Evolutionary conservation across 139 green algal genomes (phyloP).

Genomic region (Closterium sp.): DNA sequence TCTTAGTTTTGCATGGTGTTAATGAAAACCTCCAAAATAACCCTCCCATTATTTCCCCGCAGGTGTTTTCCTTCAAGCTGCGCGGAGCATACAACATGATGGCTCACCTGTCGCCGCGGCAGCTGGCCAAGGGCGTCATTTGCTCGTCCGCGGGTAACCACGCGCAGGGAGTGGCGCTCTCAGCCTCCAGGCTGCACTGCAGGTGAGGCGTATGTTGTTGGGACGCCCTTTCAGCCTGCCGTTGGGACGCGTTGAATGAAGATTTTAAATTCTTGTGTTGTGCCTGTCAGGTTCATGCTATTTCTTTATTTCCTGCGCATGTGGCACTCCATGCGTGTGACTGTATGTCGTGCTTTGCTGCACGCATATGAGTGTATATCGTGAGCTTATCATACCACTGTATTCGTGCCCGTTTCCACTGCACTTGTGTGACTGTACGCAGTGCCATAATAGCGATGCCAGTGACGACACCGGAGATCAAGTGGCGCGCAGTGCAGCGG

Average conservation of each 20-base stretch:
- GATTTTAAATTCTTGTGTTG: no score
- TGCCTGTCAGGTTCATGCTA: no score
- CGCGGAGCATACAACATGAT: conserved; percentile 91
- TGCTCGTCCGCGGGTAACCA: conserved; percentile 92
- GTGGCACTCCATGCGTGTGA: no score
- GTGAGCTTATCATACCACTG: no score
- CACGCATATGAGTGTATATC: no score
- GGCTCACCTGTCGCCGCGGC: conserved; percentile 72
- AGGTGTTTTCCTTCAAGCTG: conserved; percentile 91
- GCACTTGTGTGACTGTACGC: not conserved
- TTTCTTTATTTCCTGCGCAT: no score
- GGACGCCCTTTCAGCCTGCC: no score
- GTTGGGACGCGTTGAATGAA: no score
- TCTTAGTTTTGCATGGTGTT: no score
- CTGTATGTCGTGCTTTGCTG: no score
- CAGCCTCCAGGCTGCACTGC: not conserved
- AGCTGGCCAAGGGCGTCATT: conserved; percentile 81
- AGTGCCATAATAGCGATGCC: conserved; percentile 62
- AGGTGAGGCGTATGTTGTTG: not conserved
- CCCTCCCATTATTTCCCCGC: not conserved
- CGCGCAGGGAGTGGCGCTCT: conserved; percentile 90
- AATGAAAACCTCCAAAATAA: no score
- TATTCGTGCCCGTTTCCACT: no score
- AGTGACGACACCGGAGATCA: conserved; percentile 52
- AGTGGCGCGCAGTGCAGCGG: conserved; percentile 46